phyloP scores from a whole-genome alignment of 2,329 filamentous ascomycete genomes.

The Dactylonectria macrodidyma region DNA sequence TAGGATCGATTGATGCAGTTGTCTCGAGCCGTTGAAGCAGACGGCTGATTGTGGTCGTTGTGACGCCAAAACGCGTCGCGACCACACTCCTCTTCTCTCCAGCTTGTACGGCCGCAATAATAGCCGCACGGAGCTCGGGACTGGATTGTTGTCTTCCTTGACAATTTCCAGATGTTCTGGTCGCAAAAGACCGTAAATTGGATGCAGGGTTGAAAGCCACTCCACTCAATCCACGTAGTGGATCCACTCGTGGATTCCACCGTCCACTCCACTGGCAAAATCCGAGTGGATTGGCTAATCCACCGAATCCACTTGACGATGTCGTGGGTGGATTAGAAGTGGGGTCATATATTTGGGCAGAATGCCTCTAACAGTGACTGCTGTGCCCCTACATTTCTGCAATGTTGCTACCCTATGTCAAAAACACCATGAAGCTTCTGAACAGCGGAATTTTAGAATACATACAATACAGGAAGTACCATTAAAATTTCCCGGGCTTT shows the following conservation, averaged over 20 bases:
- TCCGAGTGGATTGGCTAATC: neutral
- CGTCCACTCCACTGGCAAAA: constrained; percentile 1
- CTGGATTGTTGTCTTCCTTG: too few relatives aligned
- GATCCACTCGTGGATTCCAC: neutral
- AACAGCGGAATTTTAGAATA: neutral
- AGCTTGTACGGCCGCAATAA: too few relatives aligned
- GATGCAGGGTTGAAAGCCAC: too few relatives aligned
- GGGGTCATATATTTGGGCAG: neutral
- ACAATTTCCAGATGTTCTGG: too few relatives aligned
- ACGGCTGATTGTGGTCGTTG: too few relatives aligned
- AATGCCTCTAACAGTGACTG: neutral
- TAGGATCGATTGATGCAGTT: too few relatives aligned
- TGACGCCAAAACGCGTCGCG: too few relatives aligned
- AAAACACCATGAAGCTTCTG: neutral
- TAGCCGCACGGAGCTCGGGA: too few relatives aligned
- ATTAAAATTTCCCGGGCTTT: neutral
- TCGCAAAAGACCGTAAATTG: too few relatives aligned
- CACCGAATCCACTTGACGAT: neutral
- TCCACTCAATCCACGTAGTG: constrained; percentile 3
- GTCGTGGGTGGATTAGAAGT: constrained; percentile 1
- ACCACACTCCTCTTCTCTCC: too few relatives aligned
- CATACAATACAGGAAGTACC: neutral
- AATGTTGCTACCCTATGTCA: constrained; percentile 1
- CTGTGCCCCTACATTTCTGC: neutral
- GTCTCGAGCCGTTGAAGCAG: too few relatives aligned